Conservation (phyloP, 2,329 filamentous ascomycete genomes). For the Penicillium capsulatum region DNA sequence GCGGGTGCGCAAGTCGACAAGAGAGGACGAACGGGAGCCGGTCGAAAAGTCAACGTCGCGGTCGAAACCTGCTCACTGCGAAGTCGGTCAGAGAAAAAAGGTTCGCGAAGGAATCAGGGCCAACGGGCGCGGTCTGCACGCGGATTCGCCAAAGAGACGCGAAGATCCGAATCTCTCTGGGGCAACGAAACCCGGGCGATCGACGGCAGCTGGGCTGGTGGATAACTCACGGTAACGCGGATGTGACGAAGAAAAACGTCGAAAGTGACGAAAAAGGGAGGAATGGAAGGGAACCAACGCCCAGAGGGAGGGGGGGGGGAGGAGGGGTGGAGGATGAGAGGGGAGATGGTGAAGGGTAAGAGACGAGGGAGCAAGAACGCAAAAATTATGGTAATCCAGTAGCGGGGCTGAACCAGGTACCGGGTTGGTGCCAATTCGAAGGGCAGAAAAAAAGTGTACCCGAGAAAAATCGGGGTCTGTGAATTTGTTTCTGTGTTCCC, state of each 20-base stretch:
- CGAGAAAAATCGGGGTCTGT: too few species aligned
- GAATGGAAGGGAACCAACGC: constrained; percentile 15
- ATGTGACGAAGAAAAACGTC: background rate
- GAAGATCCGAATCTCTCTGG: constrained; percentile 2
- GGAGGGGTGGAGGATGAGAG: constrained; percentile 20
- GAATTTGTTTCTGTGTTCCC: constrained; percentile 7
- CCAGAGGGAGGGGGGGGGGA: constrained; percentile 19
- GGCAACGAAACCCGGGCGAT: constrained; percentile 3
- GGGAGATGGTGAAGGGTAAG: constrained; percentile 21
- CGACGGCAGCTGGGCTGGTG: constrained; percentile 1
- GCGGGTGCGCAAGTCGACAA: too few species aligned
- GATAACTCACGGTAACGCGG: constrained; percentile 1
- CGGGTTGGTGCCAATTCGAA: background rate
- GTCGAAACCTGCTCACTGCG: too few species aligned
- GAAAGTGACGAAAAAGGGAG: constrained; percentile 5
- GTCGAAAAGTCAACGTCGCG: too few species aligned
- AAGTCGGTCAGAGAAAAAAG: too few species aligned
- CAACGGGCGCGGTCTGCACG: constrained; percentile 26
- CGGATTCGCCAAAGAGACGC: background rate
- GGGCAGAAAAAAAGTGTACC: background rate
- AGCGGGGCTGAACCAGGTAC: constrained; percentile 13
- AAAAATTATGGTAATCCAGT: constrained; percentile 19
- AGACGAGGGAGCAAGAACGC: constrained; percentile 14
- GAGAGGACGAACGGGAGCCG: too few species aligned
- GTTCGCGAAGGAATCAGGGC: too few species aligned